Conservation (phyloP, 202 grass and related monocot species). For the Tripidium arundinaceum region DNA sequence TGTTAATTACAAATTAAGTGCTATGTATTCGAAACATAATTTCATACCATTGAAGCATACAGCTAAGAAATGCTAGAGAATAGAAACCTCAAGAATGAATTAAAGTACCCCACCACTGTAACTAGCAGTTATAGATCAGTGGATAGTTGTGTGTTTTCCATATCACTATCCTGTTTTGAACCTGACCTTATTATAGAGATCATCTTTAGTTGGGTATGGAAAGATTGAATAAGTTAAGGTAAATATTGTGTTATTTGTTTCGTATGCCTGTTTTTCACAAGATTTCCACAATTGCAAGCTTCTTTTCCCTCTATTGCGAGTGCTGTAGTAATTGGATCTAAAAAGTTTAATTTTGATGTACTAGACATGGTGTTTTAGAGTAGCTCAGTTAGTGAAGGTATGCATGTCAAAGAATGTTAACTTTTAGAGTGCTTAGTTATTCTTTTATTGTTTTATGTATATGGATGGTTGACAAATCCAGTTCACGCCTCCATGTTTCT, state of each 20-base stretch:
- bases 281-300: neutral
- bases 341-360: neutral
- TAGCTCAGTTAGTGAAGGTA: too few relatives aligned
- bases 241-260: conserved; percentile 14
- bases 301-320: neutral
- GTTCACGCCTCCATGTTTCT: conserved; percentile 7
- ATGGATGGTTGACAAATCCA: neutral
- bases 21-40: too few relatives aligned
- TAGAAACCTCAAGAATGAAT: too few relatives aligned
- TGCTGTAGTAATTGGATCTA: neutral
- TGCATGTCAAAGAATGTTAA: neutral
- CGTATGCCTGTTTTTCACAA: neutral
- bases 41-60: too few relatives aligned
- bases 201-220: neutral
- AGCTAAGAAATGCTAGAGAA: too few relatives aligned
- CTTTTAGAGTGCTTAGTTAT: neutral
- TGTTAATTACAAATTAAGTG: too few relatives aligned
- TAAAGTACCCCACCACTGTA: too few relatives aligned
- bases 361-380: too few relatives aligned
- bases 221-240: neutral
- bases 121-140: conserved; percentile 3
- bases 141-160: neutral
- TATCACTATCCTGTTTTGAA: neutral
- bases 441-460: conserved; percentile 16
- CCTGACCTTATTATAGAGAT: neutral